Percentiles rank a stretch among this genome's conserved stretches.
phyloP scores from a whole-genome alignment of 2,329 filamentous ascomycete species.

The Cladophialophora exuberans region DNA sequence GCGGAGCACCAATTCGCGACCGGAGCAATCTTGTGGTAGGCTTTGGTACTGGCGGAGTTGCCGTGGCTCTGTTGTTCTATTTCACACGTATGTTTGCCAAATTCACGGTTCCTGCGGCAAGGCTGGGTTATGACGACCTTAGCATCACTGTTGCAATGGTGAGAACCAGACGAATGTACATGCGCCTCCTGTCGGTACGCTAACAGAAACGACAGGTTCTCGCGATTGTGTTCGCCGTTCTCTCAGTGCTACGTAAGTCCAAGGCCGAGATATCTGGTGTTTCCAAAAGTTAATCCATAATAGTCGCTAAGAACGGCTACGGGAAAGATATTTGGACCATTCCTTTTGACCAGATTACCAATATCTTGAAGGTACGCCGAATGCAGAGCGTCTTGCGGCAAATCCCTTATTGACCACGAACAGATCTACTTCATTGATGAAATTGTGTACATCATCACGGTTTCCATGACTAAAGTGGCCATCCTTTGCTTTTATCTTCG shows the following conservation, averaged over 20 bases:
- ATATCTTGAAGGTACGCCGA: constrained; percentile 42
- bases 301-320: constrained; percentile 40
- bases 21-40: constrained; percentile 38
- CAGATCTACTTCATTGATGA: constrained; percentile 39
- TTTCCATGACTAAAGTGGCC: constrained; percentile 44
- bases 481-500: constrained; percentile 47
- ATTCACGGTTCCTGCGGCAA: constrained; percentile 39
- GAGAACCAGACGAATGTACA: neutral
- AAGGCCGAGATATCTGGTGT: neutral
- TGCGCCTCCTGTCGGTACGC: neutral
- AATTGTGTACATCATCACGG: constrained; percentile 50
- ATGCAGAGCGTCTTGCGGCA: constrained; percentile 29
- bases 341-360: constrained; percentile 46
- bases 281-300: neutral
- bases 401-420: constrained; percentile 34
- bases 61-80: constrained; percentile 41
- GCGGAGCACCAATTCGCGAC: constrained; percentile 44
- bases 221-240: constrained; percentile 33
- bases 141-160: constrained; percentile 41
- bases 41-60: constrained; percentile 40
- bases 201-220: constrained; percentile 25
- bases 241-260: constrained; percentile 36
- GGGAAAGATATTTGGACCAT: constrained; percentile 53
- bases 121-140: constrained; percentile 47
- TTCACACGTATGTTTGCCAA: constrained; percentile 44